Conservation (phyloP, 2,329 filamentous ascomycete species). For the Fusarium aywerte region DNA sequence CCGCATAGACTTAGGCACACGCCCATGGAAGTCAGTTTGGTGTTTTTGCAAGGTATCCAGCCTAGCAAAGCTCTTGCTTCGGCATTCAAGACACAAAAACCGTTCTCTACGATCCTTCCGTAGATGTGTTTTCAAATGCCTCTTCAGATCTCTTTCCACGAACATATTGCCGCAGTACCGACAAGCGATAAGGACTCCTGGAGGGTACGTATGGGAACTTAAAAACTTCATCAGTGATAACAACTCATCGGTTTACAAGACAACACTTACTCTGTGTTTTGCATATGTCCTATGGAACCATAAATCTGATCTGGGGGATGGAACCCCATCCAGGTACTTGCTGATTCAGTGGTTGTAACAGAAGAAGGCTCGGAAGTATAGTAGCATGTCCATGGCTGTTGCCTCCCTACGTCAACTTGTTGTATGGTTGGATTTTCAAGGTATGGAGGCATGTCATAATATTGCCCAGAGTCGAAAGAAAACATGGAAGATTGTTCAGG, state of each 20-base stretch:
- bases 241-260: no score
- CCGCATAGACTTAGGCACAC: no score
- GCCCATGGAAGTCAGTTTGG: background rate
- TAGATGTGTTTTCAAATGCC: background rate
- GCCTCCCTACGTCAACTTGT: background rate
- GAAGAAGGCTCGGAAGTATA: background rate
- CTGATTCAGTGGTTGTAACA: background rate
- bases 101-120: background rate
- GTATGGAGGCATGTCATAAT: background rate
- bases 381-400: background rate
- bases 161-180: background rate
- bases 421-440: background rate
- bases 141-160: background rate
- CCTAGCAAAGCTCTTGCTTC: background rate
- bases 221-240: background rate
- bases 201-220: background rate
- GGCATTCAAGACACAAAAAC: background rate
- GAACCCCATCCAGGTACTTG: background rate
- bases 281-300: background rate
- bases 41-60: background rate
- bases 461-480: background rate
- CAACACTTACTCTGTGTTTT: background rate
- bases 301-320: background rate
- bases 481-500: background rate
- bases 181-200: background rate